Percentiles rank a stretch among this genome's conserved stretches.
Conservation (phyloP, 2,329 filamentous ascomycete species). For the Samsoniella hepiali region DNA sequence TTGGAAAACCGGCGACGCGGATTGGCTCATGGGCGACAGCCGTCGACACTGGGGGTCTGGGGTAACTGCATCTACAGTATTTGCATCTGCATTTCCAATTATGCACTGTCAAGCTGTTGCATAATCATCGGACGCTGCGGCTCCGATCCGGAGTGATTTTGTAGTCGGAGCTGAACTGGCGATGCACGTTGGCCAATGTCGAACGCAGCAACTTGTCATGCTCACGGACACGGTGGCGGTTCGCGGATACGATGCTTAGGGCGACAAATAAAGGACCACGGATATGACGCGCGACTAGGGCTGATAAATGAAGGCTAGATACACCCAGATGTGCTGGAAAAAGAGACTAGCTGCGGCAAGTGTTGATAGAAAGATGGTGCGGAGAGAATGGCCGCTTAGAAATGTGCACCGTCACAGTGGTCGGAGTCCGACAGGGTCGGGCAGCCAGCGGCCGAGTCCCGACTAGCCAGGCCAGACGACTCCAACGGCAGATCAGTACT, state of each 20-base stretch:
- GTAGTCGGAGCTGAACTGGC: neutral
- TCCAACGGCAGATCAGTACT: neutral
- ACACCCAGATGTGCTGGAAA: too few species aligned
- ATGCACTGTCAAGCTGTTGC: neutral
- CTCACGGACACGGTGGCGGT: too few species aligned
- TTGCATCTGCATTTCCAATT: neutral
- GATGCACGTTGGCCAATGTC: too few species aligned
- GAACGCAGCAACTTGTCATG: too few species aligned
- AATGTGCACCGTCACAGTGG: neutral
- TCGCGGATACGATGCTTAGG: too few species aligned
- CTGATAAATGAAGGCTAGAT: too few species aligned
- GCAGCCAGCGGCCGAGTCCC: conserved; percentile 4
- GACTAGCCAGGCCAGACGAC: neutral
- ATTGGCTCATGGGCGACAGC: neutral
- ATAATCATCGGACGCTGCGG: neutral
- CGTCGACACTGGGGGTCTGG: neutral
- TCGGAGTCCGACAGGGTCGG: conserved; percentile 12
- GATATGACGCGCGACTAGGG: too few species aligned
- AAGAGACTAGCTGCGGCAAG: too few species aligned
- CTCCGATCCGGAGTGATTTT: neutral
- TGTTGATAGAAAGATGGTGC: neutral
- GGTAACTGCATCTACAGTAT: neutral
- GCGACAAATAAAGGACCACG: too few species aligned
- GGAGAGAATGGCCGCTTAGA: neutral
- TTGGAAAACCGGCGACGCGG: neutral